These are phyloP conservation scores for Talaromyces wortmannii DNA, from an alignment of 495 filamentous ascomycete genomes.

Conservation along the genomic window DNA sequence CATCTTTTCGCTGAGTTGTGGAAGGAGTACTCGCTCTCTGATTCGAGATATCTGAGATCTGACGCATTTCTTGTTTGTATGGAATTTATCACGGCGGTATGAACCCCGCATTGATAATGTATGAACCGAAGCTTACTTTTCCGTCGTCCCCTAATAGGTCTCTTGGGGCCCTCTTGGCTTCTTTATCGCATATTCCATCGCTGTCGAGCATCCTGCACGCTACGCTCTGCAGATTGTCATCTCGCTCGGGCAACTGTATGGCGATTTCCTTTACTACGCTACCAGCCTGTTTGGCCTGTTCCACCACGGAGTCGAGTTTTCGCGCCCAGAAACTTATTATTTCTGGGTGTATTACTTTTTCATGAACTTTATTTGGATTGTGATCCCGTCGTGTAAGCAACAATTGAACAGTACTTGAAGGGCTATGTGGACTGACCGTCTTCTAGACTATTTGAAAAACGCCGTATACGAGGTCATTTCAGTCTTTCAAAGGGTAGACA, in stretches of 20 bases:
- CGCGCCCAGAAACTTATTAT: constrained; percentile 70
- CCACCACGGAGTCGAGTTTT: constrained; percentile 50
- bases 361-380: constrained; percentile 85
- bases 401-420: neutral
- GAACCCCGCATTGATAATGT: constrained; percentile 11
- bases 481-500: neutral
- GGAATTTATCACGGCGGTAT: constrained; percentile 76
- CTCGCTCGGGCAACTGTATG: constrained; percentile 77
- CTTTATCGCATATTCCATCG: constrained; percentile 53
- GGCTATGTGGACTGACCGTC: neutral
- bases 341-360: constrained; percentile 86
- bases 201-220: constrained; percentile 46
- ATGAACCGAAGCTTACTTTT: neutral
- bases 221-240: constrained; percentile 68
- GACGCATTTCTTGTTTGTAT: constrained; percentile 79
- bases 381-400: constrained; percentile 59
- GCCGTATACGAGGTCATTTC: neutral
- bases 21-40: constrained; percentile 83
- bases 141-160: constrained; percentile 27
- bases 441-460: neutral
- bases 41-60: constrained; percentile 74
- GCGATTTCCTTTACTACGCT: constrained; percentile 77
- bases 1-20: constrained; percentile 72
- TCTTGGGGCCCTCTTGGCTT: constrained; percentile 81
- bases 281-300: constrained; percentile 67